Base-by-base conservation (phyloP, 495 filamentous ascomycete genomes). In the Stereocaulon alpinum region DNA sequence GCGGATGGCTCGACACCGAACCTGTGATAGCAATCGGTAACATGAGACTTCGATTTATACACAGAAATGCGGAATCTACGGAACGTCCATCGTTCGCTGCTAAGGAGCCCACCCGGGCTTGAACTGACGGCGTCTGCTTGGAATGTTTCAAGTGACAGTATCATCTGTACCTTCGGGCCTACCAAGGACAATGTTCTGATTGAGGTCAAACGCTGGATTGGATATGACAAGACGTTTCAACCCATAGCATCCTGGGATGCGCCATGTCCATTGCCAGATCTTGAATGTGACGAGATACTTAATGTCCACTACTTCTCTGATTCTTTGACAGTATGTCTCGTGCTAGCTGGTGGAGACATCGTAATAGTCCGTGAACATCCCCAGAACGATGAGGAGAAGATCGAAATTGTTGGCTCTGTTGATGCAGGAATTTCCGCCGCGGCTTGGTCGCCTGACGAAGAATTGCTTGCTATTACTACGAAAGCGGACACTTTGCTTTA, bases 381-480 rank as follows among this genome's bases (percentile, higher is more conserved):
- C 43, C 69, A 82, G n/a, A 73, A 74, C 22, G 80, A 76, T 53
- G 80, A 86, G 69, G 84, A 86, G 40, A 85, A 88, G 64, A 88
- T 96, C 61, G 93, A 96, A 70, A 97, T 96, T 61, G 78, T 96
- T 64, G 93, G 94, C 61, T 94, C 90, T 34, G 84, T 97, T 27
- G 88, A 94, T 71, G 88, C 86, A 47, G 93, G 91, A 41, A 94
- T 98, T 67, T 83, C 84, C 11, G 88, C 88, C 15, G 92, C 90
- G 43, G 82, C 82, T 60, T 98, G 93, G 93, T 95, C 93, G 15
- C 92, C 93, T 20, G 92, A 97, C 67, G 91, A 94, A 66, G 92
- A 96, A 68, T 76, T 96, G 40, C 71, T 98, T 37, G 87, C 86
- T 54, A 83, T 97, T 50, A 82, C 80, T 29, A 96, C 93, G 4